Evolutionary conservation across 2,329 filamentous ascomycete species (phyloP), one percentile per base, ranked within the genome.

Genomic region (Xylaria sp.): DNA sequence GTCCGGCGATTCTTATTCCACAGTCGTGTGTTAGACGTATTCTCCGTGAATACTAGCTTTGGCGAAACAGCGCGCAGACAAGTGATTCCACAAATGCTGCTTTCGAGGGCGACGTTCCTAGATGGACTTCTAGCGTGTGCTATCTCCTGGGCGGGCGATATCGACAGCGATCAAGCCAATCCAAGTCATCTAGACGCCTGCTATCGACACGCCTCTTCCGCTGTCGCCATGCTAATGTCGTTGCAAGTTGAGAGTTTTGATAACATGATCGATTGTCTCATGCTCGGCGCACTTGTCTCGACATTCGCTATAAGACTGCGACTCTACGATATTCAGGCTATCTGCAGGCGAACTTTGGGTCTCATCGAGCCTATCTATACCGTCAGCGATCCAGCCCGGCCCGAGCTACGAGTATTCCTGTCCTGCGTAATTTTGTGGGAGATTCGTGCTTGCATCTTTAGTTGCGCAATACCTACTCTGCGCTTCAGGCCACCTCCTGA

Each of bases 1-100:
- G 26, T 62, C 23, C 36, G 13, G 48, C 48, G n/a, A 6, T 62
- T 62, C 38, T 26, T 54, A n/a, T 62, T 53, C 20, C 31, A 54
- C 36, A 40, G 48, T 11, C 59, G n/a, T 11, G 11, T 54, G 4
- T 15, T 40, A 6, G 36, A 62, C 11, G 9, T 54, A 10, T 62
- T 62, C 48, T 62, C 59, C 10, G 48, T 62, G 23, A 38, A n/a
- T 46, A 44, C 59, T 23, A 62, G 59, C 36, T 54, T 62, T 28
- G n/a, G 48, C 48, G 59, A 62, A 54, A 53, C 6, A 36, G 48
- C 40, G 36, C 59, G 59, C 48, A 9, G 56, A 33, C 56, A 59
- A 46, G 23, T 59, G 15, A 46, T 59, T 15, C 56, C 57, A n/a
- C 57, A 59, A 31, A 59, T 59, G 23, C 42, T 59, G 1, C 20